Evolutionary conservation across 441 rosid species (phyloP).

Genomic region (Lepidium campestre): DNA sequence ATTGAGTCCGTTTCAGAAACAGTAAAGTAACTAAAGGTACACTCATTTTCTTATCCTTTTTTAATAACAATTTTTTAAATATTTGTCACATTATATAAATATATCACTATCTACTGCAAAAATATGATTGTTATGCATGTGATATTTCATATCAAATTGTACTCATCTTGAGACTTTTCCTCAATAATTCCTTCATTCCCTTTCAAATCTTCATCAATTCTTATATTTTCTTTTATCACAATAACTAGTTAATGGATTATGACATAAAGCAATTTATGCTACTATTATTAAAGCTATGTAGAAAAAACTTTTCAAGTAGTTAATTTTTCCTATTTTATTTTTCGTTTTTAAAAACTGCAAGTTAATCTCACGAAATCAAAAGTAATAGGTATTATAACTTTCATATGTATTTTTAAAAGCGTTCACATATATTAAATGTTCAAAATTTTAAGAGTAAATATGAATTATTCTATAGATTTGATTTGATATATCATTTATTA

Average conservation of each 20-base stretch:
- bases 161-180: conserved; percentile 22
- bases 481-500: too few relatives aligned
- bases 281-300: too few relatives aligned
- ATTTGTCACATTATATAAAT: background rate
- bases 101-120: conserved; percentile 16
- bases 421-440: too few relatives aligned
- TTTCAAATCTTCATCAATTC: background rate
- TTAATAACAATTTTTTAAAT: background rate
- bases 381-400: too few relatives aligned
- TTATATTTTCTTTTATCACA: background rate
- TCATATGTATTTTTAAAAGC: too few relatives aligned
- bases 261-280: background rate
- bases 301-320: too few relatives aligned
- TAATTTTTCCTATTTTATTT: too few relatives aligned
- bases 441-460: too few relatives aligned
- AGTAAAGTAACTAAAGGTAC: conserved; percentile 12
- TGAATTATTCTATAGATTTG: too few relatives aligned
- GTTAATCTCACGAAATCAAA: too few relatives aligned
- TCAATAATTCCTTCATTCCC: conserved; percentile 18
- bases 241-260: background rate
- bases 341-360: too few relatives aligned
- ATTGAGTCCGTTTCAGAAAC: conserved; percentile 16
- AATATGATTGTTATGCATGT: conserved; percentile 26
- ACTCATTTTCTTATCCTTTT: background rate
- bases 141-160: conserved; percentile 18